Evolutionary conservation across 2,329 filamentous ascomycete species (phyloP), one percentile per base, ranked within the genome.

Genomic region (Fusarium newnesense): DNA sequence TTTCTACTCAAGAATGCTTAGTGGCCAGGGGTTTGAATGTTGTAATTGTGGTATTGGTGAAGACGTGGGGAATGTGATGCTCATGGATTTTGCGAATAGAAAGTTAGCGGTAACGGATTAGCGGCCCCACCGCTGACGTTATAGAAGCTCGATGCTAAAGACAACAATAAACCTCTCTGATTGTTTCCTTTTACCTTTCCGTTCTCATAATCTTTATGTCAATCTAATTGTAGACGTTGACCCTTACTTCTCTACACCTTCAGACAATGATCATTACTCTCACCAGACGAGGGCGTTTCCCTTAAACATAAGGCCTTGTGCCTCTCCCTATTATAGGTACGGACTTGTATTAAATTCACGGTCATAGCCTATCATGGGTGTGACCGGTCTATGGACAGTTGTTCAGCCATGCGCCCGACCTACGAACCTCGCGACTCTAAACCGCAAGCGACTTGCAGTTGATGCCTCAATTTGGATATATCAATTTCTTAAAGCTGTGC

Each of bases 391-490:
- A 74, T 99, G 96, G 96, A 96, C 94, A 72, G 94, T 99, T 59
- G 87, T 98, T 74, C 94, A 97, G 84, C 96, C 96, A 50, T 98
- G 95, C 80, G 96, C 96, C 53, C 93, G 96, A 42, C 97, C 96
- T 26, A 97, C 97, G 72, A 98, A 97, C 82, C 92, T 99, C 77
- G 95, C 97, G 77, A 97, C 96, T 19, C 91, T 99, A 69, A 98
- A 98, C 82, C 94, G 93, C 76, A 98, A 97, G 84, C 94, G 96
- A 21, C 92, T 99, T 56, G 97, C 96, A 52, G 94, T 99, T 75
- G 96, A 99, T 84, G 96, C 97, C 66, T 98, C 95, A 18, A 99
- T 99, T 81, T 99, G 96, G 96, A 98, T 99, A 77, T 99, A 99
- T 87, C 96, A 99, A 80, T 99, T 99, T 79, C 90, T 99, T 77